Evolutionary conservation across 768 basidiomycete genomes (phyloP).

Genomic region (Phlebiopsis gigantea): DNA sequence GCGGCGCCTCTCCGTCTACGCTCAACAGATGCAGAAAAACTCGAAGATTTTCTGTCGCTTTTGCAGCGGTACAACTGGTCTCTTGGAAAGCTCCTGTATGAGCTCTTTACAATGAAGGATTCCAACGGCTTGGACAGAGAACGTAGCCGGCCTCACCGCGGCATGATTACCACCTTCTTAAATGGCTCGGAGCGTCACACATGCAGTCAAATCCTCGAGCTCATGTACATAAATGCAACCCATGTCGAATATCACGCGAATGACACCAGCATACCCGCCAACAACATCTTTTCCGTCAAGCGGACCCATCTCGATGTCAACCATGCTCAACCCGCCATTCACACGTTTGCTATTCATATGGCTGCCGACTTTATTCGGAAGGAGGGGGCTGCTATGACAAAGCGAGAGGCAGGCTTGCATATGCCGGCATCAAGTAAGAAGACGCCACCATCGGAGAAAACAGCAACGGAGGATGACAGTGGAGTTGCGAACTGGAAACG

Average conservation of each 20-base stretch:
- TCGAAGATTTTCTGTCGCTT: background rate
- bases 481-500: background rate
- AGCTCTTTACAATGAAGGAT: too few relatives aligned
- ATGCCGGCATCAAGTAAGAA: background rate
- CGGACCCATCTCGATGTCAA: background rate
- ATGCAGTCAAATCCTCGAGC: background rate
- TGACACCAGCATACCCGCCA: background rate
- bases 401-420: background rate
- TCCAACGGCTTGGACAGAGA: too few relatives aligned
- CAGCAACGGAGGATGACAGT: background rate
- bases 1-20: background rate
- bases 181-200: background rate
- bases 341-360: background rate
- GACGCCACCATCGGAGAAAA: background rate
- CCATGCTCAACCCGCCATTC: background rate
- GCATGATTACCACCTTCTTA: background rate
- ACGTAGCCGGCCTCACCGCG: background rate
- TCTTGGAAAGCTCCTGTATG: background rate
- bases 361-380: background rate
- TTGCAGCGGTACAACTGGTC: background rate
- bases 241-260: background rate
- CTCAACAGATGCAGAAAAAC: background rate
- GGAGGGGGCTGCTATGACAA: background rate
- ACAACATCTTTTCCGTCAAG: background rate
- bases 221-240: background rate